Percentiles rank a stretch among this genome's conserved stretches.
Conservation (phyloP, 352 stramenopile genomes). For the Globisporangium middletonii region DNA sequence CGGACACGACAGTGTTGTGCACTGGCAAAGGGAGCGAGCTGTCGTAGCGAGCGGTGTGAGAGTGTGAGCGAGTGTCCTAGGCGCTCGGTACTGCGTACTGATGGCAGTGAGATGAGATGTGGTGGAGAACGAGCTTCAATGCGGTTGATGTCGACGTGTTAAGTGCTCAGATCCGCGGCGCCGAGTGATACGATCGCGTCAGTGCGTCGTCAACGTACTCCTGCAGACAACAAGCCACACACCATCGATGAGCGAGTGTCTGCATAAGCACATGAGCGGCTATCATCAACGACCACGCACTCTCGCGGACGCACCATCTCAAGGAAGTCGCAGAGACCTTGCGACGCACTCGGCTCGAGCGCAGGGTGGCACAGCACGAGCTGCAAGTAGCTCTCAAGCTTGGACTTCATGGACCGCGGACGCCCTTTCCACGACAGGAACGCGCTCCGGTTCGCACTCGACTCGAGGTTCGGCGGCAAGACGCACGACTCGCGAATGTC, state of each 20-base stretch:
- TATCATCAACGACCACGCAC: background rate
- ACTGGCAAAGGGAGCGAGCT: too few species aligned
- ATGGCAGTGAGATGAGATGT: too few species aligned
- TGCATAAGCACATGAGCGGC: background rate
- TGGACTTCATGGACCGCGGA: constrained; percentile 52
- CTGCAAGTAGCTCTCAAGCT: constrained; percentile 59
- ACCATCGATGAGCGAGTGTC: background rate
- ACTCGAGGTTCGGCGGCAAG: constrained; percentile 30
- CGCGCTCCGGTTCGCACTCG: constrained; percentile 13
- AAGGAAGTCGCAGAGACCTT: constrained; percentile 67
- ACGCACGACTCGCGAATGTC: constrained; percentile 37
- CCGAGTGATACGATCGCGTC: constrained; percentile 39
- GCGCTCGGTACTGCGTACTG: too few species aligned
- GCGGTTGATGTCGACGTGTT: background rate
- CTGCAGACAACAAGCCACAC: constrained; percentile 14
- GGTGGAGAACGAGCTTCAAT: background rate
- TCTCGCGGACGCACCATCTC: constrained; percentile 40
- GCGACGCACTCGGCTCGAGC: constrained; percentile 45
- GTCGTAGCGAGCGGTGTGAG: too few species aligned
- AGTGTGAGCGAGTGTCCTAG: too few species aligned
- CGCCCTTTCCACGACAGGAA: constrained; percentile 58
- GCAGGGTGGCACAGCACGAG: constrained; percentile 41
- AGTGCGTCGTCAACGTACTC: constrained; percentile 55
- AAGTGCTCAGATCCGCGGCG: constrained; percentile 20
- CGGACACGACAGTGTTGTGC: too few species aligned